Conservation (phyloP, 192 early-diverging fungal genomes). For the Coemansia sp. region DNA sequence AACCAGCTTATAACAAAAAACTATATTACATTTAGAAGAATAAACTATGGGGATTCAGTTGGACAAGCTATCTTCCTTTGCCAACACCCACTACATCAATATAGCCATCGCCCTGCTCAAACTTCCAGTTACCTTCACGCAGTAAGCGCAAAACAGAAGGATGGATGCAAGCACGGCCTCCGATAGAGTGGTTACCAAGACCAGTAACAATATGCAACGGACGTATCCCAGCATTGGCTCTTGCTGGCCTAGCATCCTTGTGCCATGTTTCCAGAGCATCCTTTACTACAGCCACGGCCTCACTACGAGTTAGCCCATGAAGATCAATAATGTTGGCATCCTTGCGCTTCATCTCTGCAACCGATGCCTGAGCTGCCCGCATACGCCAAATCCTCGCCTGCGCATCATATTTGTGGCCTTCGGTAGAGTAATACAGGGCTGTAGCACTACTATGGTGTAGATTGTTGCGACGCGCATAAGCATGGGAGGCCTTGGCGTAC, state of each 20-base stretch:
- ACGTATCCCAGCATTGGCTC: not conserved
- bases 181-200: constrained; percentile 62
- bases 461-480: constrained; percentile 24
- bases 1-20: not conserved
- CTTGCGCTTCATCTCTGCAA: constrained; percentile 40
- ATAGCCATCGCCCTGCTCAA: constrained; percentile 56
- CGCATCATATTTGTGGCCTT: constrained; percentile 33
- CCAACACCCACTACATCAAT: constrained; percentile 44
- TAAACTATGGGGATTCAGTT: no score
- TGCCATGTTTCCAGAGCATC: constrained; percentile 61
- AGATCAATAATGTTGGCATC: constrained; percentile 64
- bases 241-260: not conserved
- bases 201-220: constrained; percentile 69
- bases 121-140: constrained; percentile 57
- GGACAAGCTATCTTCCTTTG: constrained; percentile 2
- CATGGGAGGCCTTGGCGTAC: constrained; percentile 36
- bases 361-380: constrained; percentile 45
- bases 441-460: constrained; percentile 26
- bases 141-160: constrained; percentile 54
- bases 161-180: constrained; percentile 57
- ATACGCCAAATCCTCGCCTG: constrained; percentile 48
- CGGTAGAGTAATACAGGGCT: constrained; percentile 45
- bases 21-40: constrained; percentile 1
- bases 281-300: constrained; percentile 59
- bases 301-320: constrained; percentile 63